These are phyloP conservation scores for Neurospora terricola DNA, from an alignment of 495 filamentous ascomycete genomes.

Conservation along the genomic window DNA sequence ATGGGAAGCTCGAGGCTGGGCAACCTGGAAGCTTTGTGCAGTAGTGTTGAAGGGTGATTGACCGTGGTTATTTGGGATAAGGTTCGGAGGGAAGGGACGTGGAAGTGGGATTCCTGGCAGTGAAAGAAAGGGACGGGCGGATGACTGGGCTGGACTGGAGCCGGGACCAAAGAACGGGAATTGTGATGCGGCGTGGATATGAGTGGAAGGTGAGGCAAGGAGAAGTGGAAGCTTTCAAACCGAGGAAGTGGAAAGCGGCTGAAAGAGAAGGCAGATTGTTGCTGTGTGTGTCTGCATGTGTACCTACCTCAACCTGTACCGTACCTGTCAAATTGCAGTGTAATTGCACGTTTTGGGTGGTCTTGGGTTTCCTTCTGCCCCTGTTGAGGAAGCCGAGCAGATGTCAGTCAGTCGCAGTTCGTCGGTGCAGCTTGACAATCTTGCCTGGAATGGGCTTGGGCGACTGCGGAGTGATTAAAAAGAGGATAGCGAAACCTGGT, in stretches of 20 bases:
- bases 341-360: neutral
- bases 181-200: neutral
- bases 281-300: neutral
- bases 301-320: neutral
- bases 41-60: neutral
- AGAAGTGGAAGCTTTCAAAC: neutral
- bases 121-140: neutral
- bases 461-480: constrained; percentile 50
- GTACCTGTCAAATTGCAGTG: neutral
- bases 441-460: constrained; percentile 39
- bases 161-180: neutral
- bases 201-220: neutral
- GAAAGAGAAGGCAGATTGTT: neutral
- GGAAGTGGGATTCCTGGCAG: neutral
- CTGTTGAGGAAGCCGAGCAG: neutral
- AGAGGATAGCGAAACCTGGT: constrained; percentile 46
- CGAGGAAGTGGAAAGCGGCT: neutral
- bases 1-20: neutral
- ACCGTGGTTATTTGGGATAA: neutral
- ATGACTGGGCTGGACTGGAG: neutral
- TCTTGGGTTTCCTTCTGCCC: neutral
- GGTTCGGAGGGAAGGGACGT: neutral
- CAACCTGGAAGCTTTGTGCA: neutral
- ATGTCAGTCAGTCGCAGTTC: neutral
- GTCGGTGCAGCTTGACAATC: constrained; percentile 24